A percentile compares a stretch with the other conserved stretches of the same genome.
phyloP scores from a whole-genome alignment of 2,329 filamentous ascomycete genomes.

The Xylaria digitata region DNA sequence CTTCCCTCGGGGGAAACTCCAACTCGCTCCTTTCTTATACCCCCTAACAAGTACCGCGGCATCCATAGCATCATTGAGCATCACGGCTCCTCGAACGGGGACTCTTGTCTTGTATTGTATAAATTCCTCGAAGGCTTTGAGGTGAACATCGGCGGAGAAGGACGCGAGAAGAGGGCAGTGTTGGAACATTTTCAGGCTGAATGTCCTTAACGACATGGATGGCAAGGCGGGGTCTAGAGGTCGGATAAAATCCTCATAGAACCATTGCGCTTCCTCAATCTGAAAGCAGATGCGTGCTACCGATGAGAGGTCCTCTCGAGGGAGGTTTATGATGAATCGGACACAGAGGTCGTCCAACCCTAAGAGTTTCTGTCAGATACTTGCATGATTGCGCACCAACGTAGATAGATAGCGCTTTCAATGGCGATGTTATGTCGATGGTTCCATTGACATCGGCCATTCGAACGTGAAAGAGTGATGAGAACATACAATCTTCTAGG shows the following conservation, averaged over 20 bases:
- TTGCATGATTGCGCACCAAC: slow-evolving; percentile 23
- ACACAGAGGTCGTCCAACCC: slow-evolving; percentile 98
- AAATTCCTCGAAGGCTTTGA: slow-evolving; percentile 89
- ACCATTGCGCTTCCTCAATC: slow-evolving; percentile 99
- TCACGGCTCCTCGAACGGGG: slow-evolving; percentile 91
- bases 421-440: not conserved
- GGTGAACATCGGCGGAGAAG: slow-evolving; percentile 81
- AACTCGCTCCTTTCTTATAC: slow-evolving; percentile 96
- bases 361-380: slow-evolving; percentile 52
- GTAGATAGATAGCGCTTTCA: not conserved
- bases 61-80: slow-evolving; percentile 95
- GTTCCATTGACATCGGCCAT: slow-evolving; percentile 1
- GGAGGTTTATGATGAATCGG: slow-evolving; percentile 97
- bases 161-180: slow-evolving; percentile 89
- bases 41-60: slow-evolving; percentile 93
- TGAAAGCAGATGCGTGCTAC: slow-evolving; percentile 98
- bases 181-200: slow-evolving; percentile 90
- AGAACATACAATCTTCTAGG: slow-evolving; percentile 83
- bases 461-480: slow-evolving; percentile 9
- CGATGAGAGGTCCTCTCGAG: slow-evolving; percentile 87
- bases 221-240: slow-evolving; percentile 87
- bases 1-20: slow-evolving; percentile 97
- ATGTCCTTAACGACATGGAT: slow-evolving; percentile 84
- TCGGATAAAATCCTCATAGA: slow-evolving; percentile 99
- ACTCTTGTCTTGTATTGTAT: slow-evolving; percentile 94